These are phyloP conservation scores for Rhytidiadelphus loreus DNA, from an alignment of 225 moss, liverwort and hornwort genomes.

Conservation along the genomic window DNA sequence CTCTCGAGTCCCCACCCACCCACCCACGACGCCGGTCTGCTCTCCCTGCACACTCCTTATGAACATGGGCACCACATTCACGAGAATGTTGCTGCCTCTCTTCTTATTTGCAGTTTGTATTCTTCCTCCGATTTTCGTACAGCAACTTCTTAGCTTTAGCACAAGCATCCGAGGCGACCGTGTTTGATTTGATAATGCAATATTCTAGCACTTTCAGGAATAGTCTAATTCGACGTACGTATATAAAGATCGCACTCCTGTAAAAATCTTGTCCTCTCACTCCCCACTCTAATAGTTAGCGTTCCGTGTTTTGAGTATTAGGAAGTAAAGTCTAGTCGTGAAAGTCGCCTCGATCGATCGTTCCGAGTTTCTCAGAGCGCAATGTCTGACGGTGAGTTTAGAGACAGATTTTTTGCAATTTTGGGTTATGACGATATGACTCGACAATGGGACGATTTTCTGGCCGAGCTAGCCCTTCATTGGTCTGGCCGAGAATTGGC, in stretches of 20 bases:
- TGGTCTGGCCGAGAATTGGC: background rate
- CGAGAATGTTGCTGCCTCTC: background rate
- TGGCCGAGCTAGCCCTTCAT: background rate
- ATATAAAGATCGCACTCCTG: background rate
- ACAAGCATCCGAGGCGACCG: background rate
- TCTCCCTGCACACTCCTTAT: background rate
- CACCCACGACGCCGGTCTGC: conserved; percentile 11
- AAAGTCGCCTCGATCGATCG: background rate
- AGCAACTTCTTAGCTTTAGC: background rate
- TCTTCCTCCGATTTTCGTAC: background rate
- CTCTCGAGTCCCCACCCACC: conserved; percentile 1
- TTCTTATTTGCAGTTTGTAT: background rate
- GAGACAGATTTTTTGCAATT: background rate
- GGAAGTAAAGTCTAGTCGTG: background rate
- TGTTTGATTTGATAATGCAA: background rate
- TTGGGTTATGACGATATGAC: background rate
- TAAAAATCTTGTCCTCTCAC: background rate
- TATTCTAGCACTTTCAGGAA: background rate
- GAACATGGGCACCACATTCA: conserved; percentile 1
- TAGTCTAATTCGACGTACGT: background rate
- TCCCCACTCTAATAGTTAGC: background rate
- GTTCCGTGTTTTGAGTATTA: background rate
- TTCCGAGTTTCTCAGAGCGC: background rate
- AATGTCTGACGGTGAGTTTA: background rate
- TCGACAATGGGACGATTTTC: background rate